Evolutionary conservation across 202 grass and related monocot species (phyloP), one percentile per base, ranked within the genome.

Genomic region (Brachypodium distachyon): DNA sequence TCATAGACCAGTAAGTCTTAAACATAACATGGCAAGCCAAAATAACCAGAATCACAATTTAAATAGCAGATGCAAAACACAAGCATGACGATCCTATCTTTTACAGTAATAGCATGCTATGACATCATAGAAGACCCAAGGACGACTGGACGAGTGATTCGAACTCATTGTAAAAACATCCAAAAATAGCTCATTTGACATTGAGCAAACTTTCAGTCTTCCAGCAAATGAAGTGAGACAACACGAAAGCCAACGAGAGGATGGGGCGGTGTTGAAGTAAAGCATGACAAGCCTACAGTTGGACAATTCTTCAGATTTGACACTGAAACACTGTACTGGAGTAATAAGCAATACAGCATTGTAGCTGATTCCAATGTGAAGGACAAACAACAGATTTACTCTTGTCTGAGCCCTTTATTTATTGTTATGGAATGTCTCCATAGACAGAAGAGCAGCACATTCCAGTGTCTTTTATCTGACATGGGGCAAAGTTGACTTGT

Each of bases 21-120:
- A 78, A 51, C 23, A 87, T 67, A 58, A 56, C 36, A 64, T 57
- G 55, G 12, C 67, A 64, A 54, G 21, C 31, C 33, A 64, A 41
- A 52, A 85, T 9, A 42, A 29, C 36, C 38, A 56, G 28, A 67
- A 52, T 33, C 10, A 0, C 6, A 70, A 48, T 52, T 62, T 84
- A 70, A 65, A 42, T 50, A 80, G 27, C 41, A 72, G 41, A 70
- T 34, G 52, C 2, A 40, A 52, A 53, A 54, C 18, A 65, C n/a
- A 86, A 70, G 42, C 16, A 28, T 19, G 16, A 23, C 26, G 6
- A 55, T 64, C 13, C n/a, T 77, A 32, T 32, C 9, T 52, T 69
- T 61, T 34, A 74, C 7, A 74, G 12, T 5, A 18, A 32, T 61
- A 17, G 43, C 50, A 77, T 61, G 26, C 4, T 60, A 34, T 25